A percentile compares a stretch with the other conserved stretches of the same genome.
Conservation (phyloP, 176 grass and related monocot species). For the Melocanna baccifera region DNA sequence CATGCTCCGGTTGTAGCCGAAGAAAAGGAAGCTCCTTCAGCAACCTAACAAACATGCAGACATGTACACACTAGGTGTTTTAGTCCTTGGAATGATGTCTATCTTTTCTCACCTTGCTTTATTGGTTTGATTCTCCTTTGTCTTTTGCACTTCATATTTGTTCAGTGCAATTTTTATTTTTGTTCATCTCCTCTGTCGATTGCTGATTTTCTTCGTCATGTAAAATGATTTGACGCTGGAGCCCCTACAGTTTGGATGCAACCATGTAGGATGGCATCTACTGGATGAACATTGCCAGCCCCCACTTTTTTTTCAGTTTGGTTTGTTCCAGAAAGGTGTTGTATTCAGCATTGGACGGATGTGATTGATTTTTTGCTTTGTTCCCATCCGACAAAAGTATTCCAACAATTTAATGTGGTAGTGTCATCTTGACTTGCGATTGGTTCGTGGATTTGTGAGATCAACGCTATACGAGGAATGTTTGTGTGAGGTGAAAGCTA, state of each 20-base stretch:
- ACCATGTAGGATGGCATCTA: conserved; percentile 29
- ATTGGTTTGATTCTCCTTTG: conserved; percentile 28
- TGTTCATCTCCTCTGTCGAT: conserved; percentile 10
- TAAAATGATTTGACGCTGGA: conserved; percentile 38
- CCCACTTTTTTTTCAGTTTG: conserved; percentile 50
- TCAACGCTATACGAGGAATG: neutral
- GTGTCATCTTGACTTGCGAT: neutral
- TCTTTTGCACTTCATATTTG: conserved; percentile 37
- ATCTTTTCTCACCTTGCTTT: conserved; percentile 37
- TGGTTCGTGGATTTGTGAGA: neutral
- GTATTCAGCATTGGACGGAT: conserved; percentile 35
- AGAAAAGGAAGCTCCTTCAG: conserved; percentile 43
- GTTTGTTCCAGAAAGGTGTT: conserved; percentile 47
- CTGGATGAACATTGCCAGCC: conserved; percentile 24
- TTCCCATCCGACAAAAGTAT: neutral
- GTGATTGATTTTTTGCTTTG: conserved; percentile 32
- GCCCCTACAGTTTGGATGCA: conserved; percentile 36
- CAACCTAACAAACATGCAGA: conserved; percentile 36
- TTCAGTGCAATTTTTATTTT: conserved; percentile 41
- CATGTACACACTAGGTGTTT: conserved; percentile 52
- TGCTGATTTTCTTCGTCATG: conserved; percentile 27
- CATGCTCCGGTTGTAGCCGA: conserved; percentile 25
- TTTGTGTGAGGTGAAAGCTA: neutral
- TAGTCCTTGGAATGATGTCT: conserved; percentile 36
- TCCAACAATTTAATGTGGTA: neutral